phyloP scores from a whole-genome alignment of 768 basidiomycete genomes.

The Tricholoma furcatifolium region DNA sequence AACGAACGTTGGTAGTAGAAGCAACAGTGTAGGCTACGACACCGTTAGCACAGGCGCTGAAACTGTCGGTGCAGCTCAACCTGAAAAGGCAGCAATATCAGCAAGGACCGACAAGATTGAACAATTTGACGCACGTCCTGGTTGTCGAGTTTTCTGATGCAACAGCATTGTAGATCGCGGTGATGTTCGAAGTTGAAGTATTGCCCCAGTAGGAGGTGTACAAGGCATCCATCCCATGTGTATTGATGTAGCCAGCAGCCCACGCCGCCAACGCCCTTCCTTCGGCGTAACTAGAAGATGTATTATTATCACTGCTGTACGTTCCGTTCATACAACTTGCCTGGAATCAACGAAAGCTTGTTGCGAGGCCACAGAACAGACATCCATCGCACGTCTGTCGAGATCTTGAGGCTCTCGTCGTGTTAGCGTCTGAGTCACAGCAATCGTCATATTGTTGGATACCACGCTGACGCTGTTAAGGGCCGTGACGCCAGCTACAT shows the following conservation, averaged over 20 bases:
- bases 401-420: slow-evolving; percentile 28
- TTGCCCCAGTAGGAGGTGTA: slow-evolving; percentile 40
- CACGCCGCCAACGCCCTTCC: slow-evolving; percentile 36
- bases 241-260: slow-evolving; percentile 33
- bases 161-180: slow-evolving; percentile 35
- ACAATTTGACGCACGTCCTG: slow-evolving; percentile 31
- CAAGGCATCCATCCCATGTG: slow-evolving; percentile 35
- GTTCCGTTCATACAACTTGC: slow-evolving; percentile 15
- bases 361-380: slow-evolving; percentile 33
- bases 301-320: neutral
- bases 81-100: slow-evolving; percentile 17
- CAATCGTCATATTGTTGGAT: slow-evolving; percentile 29
- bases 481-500: slow-evolving; percentile 12
- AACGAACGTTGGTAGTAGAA: slow-evolving; percentile 40
- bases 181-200: slow-evolving; percentile 33
- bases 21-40: slow-evolving; percentile 47
- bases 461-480: slow-evolving; percentile 25
- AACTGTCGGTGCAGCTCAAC: slow-evolving; percentile 41
- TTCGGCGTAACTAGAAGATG: slow-evolving; percentile 32
- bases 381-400: slow-evolving; percentile 36
- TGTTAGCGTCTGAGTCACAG: slow-evolving; percentile 32
- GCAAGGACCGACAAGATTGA: neutral
- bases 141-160: slow-evolving; percentile 37
- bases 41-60: slow-evolving; percentile 33
- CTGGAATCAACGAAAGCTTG: slow-evolving; percentile 40